phyloP scores from a whole-genome alignment of 1,139 yeast genomes.

The Lodderomyces orthopsilosis region DNA sequence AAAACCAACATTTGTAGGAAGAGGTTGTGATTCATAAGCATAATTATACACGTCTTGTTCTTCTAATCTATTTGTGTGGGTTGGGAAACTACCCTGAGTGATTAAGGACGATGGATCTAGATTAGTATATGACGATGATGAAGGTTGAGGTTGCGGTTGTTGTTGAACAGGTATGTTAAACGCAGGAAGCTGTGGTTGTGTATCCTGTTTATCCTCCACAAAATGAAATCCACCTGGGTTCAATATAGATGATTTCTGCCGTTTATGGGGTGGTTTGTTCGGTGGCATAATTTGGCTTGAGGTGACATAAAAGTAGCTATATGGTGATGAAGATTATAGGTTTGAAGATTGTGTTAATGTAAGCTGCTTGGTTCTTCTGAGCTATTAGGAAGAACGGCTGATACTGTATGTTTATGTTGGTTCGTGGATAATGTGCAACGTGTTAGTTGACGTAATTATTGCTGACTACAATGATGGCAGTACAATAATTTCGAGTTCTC shows the following conservation, averaged over 20 bases:
- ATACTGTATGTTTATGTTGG: no score
- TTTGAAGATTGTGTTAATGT: no score
- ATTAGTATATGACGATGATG: not conserved
- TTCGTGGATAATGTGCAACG: no score
- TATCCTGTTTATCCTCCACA: not conserved
- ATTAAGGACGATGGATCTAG: not conserved
- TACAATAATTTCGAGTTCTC: no score
- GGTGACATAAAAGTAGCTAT: not conserved
- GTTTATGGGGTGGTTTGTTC: conserved; percentile 33
- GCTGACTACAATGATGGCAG: no score
- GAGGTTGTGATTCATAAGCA: not conserved
- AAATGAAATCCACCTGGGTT: conserved; percentile 28
- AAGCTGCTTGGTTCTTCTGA: no score
- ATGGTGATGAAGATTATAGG: not conserved
- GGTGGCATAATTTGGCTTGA: conserved; percentile 10
- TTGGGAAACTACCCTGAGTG: not conserved
- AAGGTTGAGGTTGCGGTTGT: conserved; percentile 1
- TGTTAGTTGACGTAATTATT: no score
- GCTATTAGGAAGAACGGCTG: no score
- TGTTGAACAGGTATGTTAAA: conserved; percentile 2
- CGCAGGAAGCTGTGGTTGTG: not conserved
- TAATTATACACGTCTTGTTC: conserved; percentile 1
- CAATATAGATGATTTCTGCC: conserved; percentile 43
- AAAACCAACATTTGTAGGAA: not conserved
- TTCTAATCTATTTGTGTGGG: not conserved